Evolutionary conservation across 805 yeast species (phyloP), one percentile per base, ranked within the genome.

Genomic region (Zygotorulaspora chibaensis): DNA sequence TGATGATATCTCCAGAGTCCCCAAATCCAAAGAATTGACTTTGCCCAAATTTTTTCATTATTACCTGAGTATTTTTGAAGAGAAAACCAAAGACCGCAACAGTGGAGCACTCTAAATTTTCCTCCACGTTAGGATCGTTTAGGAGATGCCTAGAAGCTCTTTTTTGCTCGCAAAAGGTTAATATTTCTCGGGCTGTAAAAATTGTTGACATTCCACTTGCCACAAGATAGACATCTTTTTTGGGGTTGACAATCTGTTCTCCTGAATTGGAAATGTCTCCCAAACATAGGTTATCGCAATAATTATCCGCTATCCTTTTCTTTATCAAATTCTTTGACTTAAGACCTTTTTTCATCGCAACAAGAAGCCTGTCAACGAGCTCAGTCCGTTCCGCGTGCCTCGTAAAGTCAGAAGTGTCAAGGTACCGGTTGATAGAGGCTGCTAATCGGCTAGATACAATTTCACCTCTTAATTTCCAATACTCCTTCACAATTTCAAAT

Each of bases 11-110:
- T 18, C 71, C 74, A 50, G 81, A 84, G 57, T 87, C 91, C 12
- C 96, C 96, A 57, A 77, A 69, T 5, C 96, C 96, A 56, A 79
- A 83, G 62, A 88, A 89, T 50, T 77, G 78, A 38, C 96, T 96
- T 3, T 26, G 34, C 6, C 96, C 96, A 73, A 87, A 88, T 63
- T 87, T 88, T 60, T 77, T 76, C 59, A 89, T 73, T 43, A 89
- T 80, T 54, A 86, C 88, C 46, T 87, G 73, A 0, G 96, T 88
- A 64, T 89, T 96, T 35, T 87, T 91, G 65, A 90, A 89, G 6
- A 96, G 96, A 67, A 90, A 89, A 2, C 97, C 97, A 66, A 84
- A 90, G 59, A 95, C 86, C 2, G 86, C 90, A 2, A 89, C 48
- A 1, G 54, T 53, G 13, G 44, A 26, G 27, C 47, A 44, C 26